A percentile compares a stretch with the other conserved stretches of the same genome.
phyloP scores from a whole-genome alignment of 306 rosid species.

The Ormosia semicastrata region DNA sequence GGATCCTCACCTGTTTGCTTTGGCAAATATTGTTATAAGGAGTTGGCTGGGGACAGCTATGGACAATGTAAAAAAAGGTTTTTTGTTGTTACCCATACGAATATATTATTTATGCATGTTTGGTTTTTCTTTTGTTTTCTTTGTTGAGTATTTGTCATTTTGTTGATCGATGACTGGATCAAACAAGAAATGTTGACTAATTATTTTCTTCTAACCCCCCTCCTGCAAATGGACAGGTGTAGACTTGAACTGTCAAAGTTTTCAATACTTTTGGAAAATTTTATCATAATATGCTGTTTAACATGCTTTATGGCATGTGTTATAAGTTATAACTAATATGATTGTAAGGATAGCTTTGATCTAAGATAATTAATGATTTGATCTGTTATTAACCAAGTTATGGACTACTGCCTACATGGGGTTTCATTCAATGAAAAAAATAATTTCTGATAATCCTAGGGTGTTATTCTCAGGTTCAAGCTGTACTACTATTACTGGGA shows the following conservation, averaged over 20 bases:
- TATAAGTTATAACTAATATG: not conserved
- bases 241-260: slow-evolving; percentile 2
- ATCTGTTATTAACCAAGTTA: slow-evolving; percentile 2
- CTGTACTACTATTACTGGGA: slow-evolving; percentile 66
- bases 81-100: not conserved
- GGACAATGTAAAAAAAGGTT: not conserved
- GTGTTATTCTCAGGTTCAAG: slow-evolving; percentile 67
- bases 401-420: slow-evolving; percentile 4
- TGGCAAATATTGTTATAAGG: not conserved
- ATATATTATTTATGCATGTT: not conserved
- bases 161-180: slow-evolving; percentile 16
- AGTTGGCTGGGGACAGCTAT: not conserved
- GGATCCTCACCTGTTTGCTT: not conserved
- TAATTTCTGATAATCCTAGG: slow-evolving; percentile 20
- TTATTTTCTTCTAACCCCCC: slow-evolving; percentile 5
- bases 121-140: slow-evolving; percentile 5
- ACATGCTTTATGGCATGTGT: not conserved
- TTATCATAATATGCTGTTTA: not conserved
- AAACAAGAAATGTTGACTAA: not conserved
- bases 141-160: not conserved
- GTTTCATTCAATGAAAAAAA: slow-evolving; percentile 16
- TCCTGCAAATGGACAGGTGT: not conserved
- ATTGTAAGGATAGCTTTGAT: not conserved
- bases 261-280: not conserved
- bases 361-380: slow-evolving; percentile 5